These are phyloP conservation scores for Russula abietina DNA, from an alignment of 768 basidiomycete species.

Conservation along the genomic window DNA sequence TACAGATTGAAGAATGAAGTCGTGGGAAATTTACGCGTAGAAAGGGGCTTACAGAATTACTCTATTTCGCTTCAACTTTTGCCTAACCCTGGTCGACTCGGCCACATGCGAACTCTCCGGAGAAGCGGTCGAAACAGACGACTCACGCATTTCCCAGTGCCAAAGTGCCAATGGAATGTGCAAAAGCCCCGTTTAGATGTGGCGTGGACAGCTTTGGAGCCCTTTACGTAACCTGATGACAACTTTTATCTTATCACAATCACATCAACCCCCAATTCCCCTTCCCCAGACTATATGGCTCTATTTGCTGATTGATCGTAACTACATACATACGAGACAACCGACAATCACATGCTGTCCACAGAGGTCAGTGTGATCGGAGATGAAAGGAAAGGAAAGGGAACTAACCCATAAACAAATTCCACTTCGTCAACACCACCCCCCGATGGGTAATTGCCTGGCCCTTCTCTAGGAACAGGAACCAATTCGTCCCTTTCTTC, in stretches of 20 bases:
- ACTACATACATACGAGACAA: background rate
- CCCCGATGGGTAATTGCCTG: constrained; percentile 67
- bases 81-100: constrained; percentile 2
- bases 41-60: constrained; percentile 24
- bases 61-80: constrained; percentile 25
- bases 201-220: background rate
- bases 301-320: background rate
- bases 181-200: background rate
- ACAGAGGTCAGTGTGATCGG: background rate
- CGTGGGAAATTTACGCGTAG: background rate
- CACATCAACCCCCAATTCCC: background rate
- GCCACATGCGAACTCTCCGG: constrained; percentile 10
- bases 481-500: constrained; percentile 71
- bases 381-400: background rate
- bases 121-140: constrained; percentile 14
- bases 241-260: background rate
- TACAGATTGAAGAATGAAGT: background rate
- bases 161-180: background rate
- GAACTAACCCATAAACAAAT: constrained; percentile 74
- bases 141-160: constrained; percentile 12
- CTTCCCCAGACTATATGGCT: background rate
- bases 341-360: constrained; percentile 15
- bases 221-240: background rate
- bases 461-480: constrained; percentile 67
- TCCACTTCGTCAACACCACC: constrained; percentile 89